Percentiles rank a stretch among this genome's conserved stretches.
Evolutionary conservation across 768 basidiomycete species (phyloP).

Genomic region (Guyanaporus albipodus): DNA sequence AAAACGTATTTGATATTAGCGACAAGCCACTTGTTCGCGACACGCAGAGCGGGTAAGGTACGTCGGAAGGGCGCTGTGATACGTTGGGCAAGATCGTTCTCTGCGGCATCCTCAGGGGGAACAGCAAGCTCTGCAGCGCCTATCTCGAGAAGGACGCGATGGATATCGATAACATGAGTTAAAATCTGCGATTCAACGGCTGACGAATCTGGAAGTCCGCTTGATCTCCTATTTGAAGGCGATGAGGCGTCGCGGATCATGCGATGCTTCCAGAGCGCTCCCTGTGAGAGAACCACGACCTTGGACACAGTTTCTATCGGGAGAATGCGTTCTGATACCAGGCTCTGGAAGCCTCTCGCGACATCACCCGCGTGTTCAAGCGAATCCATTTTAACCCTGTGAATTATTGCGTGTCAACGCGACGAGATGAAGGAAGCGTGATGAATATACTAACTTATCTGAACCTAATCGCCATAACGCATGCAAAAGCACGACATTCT

Average conservation of each 20-base stretch:
- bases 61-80: constrained; percentile 87
- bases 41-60: constrained; percentile 79
- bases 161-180: constrained; percentile 62
- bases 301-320: constrained; percentile 75
- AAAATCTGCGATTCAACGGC: constrained; percentile 63
- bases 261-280: constrained; percentile 81
- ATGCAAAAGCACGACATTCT: constrained; percentile 71
- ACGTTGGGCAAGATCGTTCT: constrained; percentile 65
- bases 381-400: constrained; percentile 40
- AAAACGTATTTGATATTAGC: constrained; percentile 68
- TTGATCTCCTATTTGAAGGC: constrained; percentile 26
- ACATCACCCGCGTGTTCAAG: constrained; percentile 47
- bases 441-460: constrained; percentile 49
- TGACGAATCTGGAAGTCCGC: constrained; percentile 23
- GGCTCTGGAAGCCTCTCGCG: constrained; percentile 50
- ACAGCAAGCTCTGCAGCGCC: constrained; percentile 58
- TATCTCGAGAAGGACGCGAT: constrained; percentile 60
- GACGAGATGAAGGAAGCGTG: not conserved
- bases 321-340: constrained; percentile 67
- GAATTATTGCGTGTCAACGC: constrained; percentile 3
- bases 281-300: constrained; percentile 67
- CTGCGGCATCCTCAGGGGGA: constrained; percentile 49
- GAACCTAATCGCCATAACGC: constrained; percentile 58
- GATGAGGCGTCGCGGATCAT: constrained; percentile 55
- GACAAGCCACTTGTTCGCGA: constrained; percentile 85